Conservation (phyloP, 176 grass and related monocot genomes). For the Alopecurus myosuroides region DNA sequence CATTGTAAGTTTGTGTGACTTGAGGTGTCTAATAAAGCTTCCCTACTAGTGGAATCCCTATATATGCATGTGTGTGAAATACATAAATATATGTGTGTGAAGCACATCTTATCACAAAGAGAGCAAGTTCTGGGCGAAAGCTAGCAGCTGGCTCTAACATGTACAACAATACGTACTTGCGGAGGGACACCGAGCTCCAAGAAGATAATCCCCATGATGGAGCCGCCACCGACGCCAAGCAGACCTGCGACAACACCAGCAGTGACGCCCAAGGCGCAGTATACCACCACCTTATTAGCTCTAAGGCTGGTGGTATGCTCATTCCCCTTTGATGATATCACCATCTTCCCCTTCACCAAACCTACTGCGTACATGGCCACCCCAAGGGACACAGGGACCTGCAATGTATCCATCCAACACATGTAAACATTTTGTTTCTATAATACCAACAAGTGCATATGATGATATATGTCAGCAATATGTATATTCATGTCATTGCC, state of each 20-base stretch:
- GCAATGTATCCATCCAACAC: no score
- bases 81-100: no score
- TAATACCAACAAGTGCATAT: not conserved
- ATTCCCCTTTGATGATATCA: conserved; percentile 48
- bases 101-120: no score
- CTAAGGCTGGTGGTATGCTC: conserved; percentile 31
- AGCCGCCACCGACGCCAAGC: conserved; percentile 79
- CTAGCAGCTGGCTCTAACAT: no score
- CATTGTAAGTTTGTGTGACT: no score
- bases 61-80: no score
- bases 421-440: no score
- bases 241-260: conserved; percentile 63
- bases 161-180: conserved; percentile 33
- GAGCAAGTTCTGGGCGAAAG: no score
- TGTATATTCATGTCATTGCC: not conserved
- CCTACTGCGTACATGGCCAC: conserved; percentile 42
- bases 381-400: conserved; percentile 64
- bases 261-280: conserved; percentile 41
- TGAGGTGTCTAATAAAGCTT: no score
- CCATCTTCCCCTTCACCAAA: conserved; percentile 47
- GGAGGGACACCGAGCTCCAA: conserved; percentile 75
- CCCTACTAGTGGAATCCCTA: no score
- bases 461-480: not conserved
- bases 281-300: conserved; percentile 34
- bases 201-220: conserved; percentile 76